phyloP scores from a whole-genome alignment of 2,329 filamentous ascomycete genomes.

The Chaetomiaceae sp. region DNA sequence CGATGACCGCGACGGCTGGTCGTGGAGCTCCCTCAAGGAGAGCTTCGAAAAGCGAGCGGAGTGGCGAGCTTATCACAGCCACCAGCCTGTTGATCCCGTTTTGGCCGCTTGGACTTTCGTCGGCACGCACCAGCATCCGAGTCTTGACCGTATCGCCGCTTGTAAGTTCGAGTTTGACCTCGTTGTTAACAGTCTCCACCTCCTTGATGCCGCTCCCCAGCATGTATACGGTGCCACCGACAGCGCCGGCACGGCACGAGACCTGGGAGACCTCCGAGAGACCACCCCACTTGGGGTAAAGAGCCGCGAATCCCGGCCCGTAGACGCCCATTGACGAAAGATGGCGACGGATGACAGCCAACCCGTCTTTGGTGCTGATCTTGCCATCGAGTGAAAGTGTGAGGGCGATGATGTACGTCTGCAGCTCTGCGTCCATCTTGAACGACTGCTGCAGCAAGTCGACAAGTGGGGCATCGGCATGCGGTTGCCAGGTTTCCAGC shows the following conservation, averaged over 20 bases:
- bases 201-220: slow-evolving; percentile 63
- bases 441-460: slow-evolving; percentile 59
- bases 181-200: slow-evolving; percentile 23
- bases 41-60: slow-evolving; percentile 63
- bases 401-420: slow-evolving; percentile 59
- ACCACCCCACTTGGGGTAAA: slow-evolving; percentile 91
- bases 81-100: slow-evolving; percentile 55
- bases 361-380: slow-evolving; percentile 58
- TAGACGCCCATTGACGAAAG: slow-evolving; percentile 82
- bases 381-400: slow-evolving; percentile 67
- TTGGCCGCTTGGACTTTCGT: slow-evolving; percentile 29
- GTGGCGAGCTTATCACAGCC: slow-evolving; percentile 61
- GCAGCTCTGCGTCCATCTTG: slow-evolving; percentile 62
- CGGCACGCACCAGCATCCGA: slow-evolving; percentile 45
- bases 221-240: slow-evolving; percentile 88
- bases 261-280: slow-evolving; percentile 86
- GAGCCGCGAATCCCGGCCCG: slow-evolving; percentile 80
- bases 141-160: slow-evolving; percentile 55
- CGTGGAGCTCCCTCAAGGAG: slow-evolving; percentile 69
- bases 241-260: slow-evolving; percentile 81
- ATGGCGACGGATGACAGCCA: slow-evolving; percentile 72
- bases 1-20: slow-evolving; percentile 68
- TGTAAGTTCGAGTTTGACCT: slow-evolving; percentile 39
- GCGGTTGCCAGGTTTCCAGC: slow-evolving; percentile 52
- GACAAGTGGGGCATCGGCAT: slow-evolving; percentile 51